These are phyloP conservation scores for Tilletia caries DNA, from an alignment of 1,284 basidiomycete genomes.

Conservation along the genomic window DNA sequence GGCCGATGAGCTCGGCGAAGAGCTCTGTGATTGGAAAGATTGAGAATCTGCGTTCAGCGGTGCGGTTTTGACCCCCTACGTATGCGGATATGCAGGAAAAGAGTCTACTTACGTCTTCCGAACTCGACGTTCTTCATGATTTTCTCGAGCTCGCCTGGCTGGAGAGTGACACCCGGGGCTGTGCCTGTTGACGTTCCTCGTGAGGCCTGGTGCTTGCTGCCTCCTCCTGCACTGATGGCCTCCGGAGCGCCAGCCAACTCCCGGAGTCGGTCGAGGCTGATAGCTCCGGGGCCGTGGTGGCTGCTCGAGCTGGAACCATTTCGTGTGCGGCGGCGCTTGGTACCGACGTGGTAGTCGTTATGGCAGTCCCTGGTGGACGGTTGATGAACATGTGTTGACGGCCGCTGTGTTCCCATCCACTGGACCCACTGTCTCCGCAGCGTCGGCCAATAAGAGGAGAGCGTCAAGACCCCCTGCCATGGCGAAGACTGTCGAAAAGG, in stretches of 20 bases:
- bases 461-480: too few relatives aligned
- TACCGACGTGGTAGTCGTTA: slow-evolving; percentile 7
- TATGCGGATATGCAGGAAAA: not conserved
- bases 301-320: not conserved
- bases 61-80: too few relatives aligned
- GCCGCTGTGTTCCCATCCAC: too few relatives aligned
- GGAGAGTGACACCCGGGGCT: too few relatives aligned
- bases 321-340: not conserved
- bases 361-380: slow-evolving; percentile 6
- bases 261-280: slow-evolving; percentile 7
- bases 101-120: not conserved
- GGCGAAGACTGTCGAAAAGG: not conserved
- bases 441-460: too few relatives aligned
- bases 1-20: not conserved
- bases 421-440: too few relatives aligned
- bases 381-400: slow-evolving; percentile 1
- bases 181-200: too few relatives aligned
- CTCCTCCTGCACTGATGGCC: not conserved
- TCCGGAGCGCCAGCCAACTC: not conserved
- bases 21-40: not conserved
- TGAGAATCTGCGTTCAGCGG: not conserved
- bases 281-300: not conserved
- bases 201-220: too few relatives aligned
- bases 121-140: slow-evolving; percentile 11
- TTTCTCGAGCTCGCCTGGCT: not conserved